Base-by-base conservation (phyloP, 345 rosid species). In the Populus pruinosa region DNA sequence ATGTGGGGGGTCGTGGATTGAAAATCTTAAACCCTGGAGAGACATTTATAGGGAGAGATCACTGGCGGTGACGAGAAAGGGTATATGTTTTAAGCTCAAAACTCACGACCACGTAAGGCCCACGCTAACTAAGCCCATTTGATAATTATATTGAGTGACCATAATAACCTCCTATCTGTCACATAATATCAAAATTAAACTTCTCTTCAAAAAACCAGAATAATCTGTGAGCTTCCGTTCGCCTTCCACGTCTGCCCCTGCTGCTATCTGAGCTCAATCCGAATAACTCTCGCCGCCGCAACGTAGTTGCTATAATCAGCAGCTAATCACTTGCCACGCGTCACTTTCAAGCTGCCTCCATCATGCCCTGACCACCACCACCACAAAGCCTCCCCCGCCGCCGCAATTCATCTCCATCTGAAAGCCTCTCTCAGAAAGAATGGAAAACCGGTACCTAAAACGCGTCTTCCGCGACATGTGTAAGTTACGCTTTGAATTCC, bases 401-500 rank as follows among this genome's bases (percentile, higher is more conserved):
- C 33, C 36, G 12, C 33, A 14, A 35, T 33, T 39, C 21, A 2
- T 14, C 70, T 33, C 44, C 16, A 14, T 2, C 36, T 67, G 0
- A 23, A 61, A 25, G 9, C 43, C 23, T 76, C 67, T 20, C 33
- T 1, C 6, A 4, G 20, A 14, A 23, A 23, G 35, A 68, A 83
- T 77, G 81, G 79, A 71, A n/a, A 65, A 74, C 61, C 81, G 76
- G 61, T 55, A 71, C 21, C 43, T 69, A 20, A 83, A 83, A 50
- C 77, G 81, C 43, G 38, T 80, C 29, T 47, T 77, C 12, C 73
- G 66, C 13, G 50, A 71, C 1, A 59, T 29, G 9, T 43, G 86
- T 83, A 64, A 66, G 81, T 50, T 56, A 23, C 8, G 33, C 16
- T 63, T 62, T 67, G 27, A 65, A 36, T 50, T 43, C 63, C 36